phyloP scores from a whole-genome alignment of 805 yeast genomes.

The Metschnikowia proteae region DNA sequence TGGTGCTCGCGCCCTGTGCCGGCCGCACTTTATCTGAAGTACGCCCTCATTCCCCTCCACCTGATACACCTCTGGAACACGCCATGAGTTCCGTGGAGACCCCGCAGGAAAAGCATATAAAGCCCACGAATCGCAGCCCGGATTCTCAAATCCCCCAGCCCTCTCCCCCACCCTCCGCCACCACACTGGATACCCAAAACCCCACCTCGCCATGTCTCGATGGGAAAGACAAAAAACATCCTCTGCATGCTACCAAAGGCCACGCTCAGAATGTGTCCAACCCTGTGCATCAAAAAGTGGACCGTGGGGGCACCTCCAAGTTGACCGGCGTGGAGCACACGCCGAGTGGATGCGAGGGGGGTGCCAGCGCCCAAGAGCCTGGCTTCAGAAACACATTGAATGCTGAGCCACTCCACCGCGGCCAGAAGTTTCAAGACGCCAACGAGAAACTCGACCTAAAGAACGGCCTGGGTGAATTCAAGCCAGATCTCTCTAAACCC shows the following conservation, averaged over 20 bases:
- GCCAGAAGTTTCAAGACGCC: background rate
- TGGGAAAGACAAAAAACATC: no score
- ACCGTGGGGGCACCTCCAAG: background rate
- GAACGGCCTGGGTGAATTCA: background rate
- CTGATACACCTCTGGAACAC: conserved; percentile 2
- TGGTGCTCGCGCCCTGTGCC: conserved; percentile 1
- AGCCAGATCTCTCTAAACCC: conserved; percentile 1
- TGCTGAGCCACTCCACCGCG: background rate
- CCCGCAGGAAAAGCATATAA: background rate
- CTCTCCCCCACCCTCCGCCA: no score
- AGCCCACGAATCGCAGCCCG: background rate
- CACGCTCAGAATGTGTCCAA: no score
- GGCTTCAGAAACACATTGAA: background rate
- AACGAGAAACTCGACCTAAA: background rate
- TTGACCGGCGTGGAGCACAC: background rate
- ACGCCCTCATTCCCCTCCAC: conserved; percentile 1
- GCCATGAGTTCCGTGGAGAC: conserved; percentile 3
- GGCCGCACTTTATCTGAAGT: conserved; percentile 4
- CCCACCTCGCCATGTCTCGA: no score
- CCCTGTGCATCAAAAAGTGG: no score
- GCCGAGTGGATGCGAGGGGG: background rate
- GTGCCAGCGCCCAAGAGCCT: background rate
- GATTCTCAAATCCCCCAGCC: background rate
- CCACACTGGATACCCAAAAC: background rate
- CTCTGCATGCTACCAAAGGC: no score